phyloP scores from a whole-genome alignment of 192 early-diverging fungal species.

The Dispira simplex region DNA sequence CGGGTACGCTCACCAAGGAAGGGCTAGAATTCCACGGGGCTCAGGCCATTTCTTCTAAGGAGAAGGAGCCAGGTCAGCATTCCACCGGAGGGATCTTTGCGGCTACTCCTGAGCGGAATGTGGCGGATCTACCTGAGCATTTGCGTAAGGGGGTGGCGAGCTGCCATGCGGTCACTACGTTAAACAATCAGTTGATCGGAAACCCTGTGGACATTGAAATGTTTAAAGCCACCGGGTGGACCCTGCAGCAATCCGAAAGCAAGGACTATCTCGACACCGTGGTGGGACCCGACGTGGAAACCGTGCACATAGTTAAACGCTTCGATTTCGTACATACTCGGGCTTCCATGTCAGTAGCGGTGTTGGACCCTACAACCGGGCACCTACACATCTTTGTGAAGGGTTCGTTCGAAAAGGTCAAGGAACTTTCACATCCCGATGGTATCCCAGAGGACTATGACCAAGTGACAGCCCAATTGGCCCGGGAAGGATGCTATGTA shows the following conservation, averaged over 20 bases:
- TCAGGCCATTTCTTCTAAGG: conserved; percentile 8
- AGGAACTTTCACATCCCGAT: conserved; percentile 23
- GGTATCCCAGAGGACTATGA: conserved; percentile 42
- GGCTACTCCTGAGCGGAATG: conserved; percentile 11
- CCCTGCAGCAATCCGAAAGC: conserved; percentile 13
- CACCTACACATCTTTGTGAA: conserved; percentile 52
- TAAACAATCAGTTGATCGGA: conserved; percentile 42
- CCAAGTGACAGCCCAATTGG: conserved; percentile 32
- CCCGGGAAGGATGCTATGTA: conserved; percentile 67
- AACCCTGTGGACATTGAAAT: conserved; percentile 68
- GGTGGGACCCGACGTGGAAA: conserved; percentile 18
- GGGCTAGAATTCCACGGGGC: conserved; percentile 40
- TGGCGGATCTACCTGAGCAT: conserved; percentile 16
- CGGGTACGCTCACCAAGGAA: conserved; percentile 48
- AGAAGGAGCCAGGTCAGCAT: too few relatives aligned
- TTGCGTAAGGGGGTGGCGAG: conserved; percentile 31
- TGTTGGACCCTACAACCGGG: conserved; percentile 34
- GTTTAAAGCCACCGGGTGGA: conserved; percentile 45
- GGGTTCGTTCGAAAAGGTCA: conserved; percentile 64
- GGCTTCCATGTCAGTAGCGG: conserved; percentile 54
- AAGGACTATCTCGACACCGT: conserved; percentile 32
- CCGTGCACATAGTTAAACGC: conserved; percentile 39
- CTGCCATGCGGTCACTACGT: conserved; percentile 47
- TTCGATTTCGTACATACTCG: conserved; percentile 67
- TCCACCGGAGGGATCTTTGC: neutral